Conservation (phyloP, 1,284 basidiomycete species). For the Fistulinella cinereoalba region DNA sequence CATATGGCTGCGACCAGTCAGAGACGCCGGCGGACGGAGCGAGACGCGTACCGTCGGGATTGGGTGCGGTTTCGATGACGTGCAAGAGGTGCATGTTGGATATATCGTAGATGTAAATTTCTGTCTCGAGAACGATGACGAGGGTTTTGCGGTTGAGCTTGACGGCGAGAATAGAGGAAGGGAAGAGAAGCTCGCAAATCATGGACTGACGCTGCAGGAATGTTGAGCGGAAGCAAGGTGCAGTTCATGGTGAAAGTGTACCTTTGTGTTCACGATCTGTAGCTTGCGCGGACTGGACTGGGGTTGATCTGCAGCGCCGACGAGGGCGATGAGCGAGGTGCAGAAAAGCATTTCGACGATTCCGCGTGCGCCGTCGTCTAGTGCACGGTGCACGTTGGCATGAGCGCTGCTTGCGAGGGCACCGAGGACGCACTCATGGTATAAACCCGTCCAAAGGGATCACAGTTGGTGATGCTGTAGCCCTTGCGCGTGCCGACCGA, state of each 20-base stretch:
- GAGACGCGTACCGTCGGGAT: conserved; percentile 75
- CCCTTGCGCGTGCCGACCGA: conserved; percentile 95
- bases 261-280: conserved; percentile 98
- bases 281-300: conserved; percentile 87
- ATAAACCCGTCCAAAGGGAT: conserved; percentile 95
- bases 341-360: conserved; percentile 99
- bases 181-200: conserved; percentile 98
- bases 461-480: conserved; percentile 96
- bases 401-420: background rate
- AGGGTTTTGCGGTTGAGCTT: conserved; percentile 96
- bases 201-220: conserved; percentile 84
- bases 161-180: conserved; percentile 92
- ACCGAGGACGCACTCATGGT: conserved; percentile 74
- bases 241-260: conserved; percentile 32
- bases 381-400: background rate
- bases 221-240: background rate
- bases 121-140: conserved; percentile 91
- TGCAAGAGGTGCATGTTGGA: conserved; percentile 97
- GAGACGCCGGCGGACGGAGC: background rate
- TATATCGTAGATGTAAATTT: conserved; percentile 99
- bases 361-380: conserved; percentile 89
- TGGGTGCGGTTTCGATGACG: conserved; percentile 95
- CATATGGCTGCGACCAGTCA: conserved; percentile 70
- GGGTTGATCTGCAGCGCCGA: conserved; percentile 89
- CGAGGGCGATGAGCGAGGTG: conserved; percentile 94